Evolutionary conservation across 2,329 filamentous ascomycete genomes (phyloP).

Genomic region (Aspergillus tanneri): DNA sequence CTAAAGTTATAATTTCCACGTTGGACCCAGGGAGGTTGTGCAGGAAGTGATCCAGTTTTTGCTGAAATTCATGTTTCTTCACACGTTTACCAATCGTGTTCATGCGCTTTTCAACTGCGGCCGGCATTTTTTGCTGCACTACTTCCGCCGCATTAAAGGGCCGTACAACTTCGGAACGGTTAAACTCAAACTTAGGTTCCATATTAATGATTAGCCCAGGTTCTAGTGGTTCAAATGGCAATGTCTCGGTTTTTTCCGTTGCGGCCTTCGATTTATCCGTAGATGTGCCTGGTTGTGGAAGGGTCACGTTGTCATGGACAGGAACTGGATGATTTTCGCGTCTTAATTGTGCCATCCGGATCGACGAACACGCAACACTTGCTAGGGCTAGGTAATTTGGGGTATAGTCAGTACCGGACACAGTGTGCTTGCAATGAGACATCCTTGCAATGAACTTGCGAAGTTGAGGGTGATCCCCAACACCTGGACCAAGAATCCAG

Average conservation of each 20-base stretch:
- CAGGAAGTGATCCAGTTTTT: conserved; percentile 48
- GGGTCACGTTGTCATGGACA: conserved; percentile 58
- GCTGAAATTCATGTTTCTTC: conserved; percentile 31
- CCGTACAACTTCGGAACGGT: conserved; percentile 31
- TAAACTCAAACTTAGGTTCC: conserved; percentile 46
- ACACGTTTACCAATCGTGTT: conserved; percentile 28
- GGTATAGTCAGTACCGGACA: conserved; percentile 72
- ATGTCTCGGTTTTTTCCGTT: conserved; percentile 11
- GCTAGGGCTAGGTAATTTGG: conserved; percentile 73
- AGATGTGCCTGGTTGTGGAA: conserved; percentile 40
- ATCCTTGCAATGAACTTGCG: conserved; percentile 67
- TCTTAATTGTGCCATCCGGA: conserved; percentile 71
- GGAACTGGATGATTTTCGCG: conserved; percentile 70
- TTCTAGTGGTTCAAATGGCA: conserved; percentile 36
- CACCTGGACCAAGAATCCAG: conserved; percentile 75
- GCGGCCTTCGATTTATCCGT: conserved; percentile 17
- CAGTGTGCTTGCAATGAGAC: conserved; percentile 65
- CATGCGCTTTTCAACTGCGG: conserved; percentile 32
- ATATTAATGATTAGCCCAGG: conserved; percentile 47
- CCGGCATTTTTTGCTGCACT: conserved; percentile 28
- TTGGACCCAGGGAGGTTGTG: conserved; percentile 70
- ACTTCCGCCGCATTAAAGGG: conserved; percentile 26
- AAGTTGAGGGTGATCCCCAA: conserved; percentile 63
- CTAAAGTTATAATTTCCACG: conserved; percentile 79
- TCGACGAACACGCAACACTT: conserved; percentile 64